Evolutionary conservation across 257 asterid species (phyloP).

Genomic region (Nicotiana otophora): DNA sequence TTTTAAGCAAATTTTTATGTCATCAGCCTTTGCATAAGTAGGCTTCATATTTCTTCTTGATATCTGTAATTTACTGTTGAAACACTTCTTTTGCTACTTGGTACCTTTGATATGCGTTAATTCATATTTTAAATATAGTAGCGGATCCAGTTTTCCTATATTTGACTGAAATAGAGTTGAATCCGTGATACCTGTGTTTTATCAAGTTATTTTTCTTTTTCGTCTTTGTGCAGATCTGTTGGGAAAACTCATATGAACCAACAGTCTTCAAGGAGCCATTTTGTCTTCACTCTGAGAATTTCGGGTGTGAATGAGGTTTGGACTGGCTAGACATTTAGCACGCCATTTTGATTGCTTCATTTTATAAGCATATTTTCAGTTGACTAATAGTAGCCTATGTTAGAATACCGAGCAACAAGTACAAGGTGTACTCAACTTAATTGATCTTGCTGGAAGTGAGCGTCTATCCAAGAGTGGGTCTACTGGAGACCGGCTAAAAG

Average conservation of each 20-base stretch:
- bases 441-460: constrained; percentile 98
- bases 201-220: not conserved
- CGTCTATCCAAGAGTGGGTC: constrained; percentile 91
- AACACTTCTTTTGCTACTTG: not conserved
- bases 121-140: not conserved
- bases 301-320: constrained; percentile 76
- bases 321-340: not conserved
- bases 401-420: constrained; percentile 95
- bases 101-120: not conserved
- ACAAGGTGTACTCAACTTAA: constrained; percentile 79
- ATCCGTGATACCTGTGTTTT: not conserved
- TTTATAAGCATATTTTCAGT: not conserved
- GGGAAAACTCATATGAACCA: constrained; percentile 95
- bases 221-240: constrained; percentile 54
- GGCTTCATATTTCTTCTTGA: not conserved
- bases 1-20: not conserved
- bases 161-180: not conserved
- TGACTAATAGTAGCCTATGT: not conserved
- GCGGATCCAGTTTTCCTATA: not conserved
- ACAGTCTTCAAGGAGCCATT: constrained; percentile 91
- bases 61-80: not conserved
- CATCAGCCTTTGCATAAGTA: not conserved
- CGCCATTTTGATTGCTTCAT: not conserved
- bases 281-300: constrained; percentile 81
- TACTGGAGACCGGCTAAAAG: constrained; percentile 88